Evolutionary conservation across 2,329 filamentous ascomycete genomes (phyloP).

Genomic region (Neopestalotiopsis clavispora): DNA sequence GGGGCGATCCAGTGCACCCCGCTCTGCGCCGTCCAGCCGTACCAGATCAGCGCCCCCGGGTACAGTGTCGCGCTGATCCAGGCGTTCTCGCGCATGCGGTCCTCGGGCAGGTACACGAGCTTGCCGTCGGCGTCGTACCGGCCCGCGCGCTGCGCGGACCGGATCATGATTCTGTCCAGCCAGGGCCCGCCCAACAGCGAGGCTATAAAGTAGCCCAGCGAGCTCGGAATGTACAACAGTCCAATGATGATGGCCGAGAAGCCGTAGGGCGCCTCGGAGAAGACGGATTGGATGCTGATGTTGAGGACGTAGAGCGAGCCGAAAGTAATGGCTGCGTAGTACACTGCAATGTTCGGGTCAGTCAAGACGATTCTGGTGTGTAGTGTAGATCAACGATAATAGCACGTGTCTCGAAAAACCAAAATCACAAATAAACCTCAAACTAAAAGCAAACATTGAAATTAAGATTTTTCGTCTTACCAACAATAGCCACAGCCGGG

Average conservation of each 20-base stretch:
- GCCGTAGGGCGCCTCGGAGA: constrained; percentile 69
- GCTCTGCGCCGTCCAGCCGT: constrained; percentile 74
- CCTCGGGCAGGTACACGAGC: constrained; percentile 74
- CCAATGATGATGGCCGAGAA: constrained; percentile 74
- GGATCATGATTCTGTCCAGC: constrained; percentile 82
- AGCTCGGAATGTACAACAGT: constrained; percentile 77
- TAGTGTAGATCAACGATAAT: neutral
- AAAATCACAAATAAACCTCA: too few species aligned
- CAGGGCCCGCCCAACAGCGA: constrained; percentile 75
- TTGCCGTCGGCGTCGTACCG: constrained; percentile 71
- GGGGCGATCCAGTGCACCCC: constrained; percentile 69
- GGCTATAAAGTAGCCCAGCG: constrained; percentile 72
- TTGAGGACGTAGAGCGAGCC: constrained; percentile 78
- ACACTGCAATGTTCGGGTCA: constrained; percentile 47
- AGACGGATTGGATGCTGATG: constrained; percentile 75
- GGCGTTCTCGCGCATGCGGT: constrained; percentile 82
- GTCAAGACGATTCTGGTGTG: neutral
- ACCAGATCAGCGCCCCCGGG: constrained; percentile 73
- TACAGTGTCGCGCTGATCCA: constrained; percentile 76
- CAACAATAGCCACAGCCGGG: constrained; percentile 71
- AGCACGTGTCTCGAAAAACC: too few species aligned
- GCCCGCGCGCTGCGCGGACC: constrained; percentile 72
- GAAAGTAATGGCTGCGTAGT: constrained; percentile 77
- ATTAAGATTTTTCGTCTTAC: neutral
- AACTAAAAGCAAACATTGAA: neutral